Percentiles rank a stretch among this genome's conserved stretches.
Evolutionary conservation across 2,329 filamentous ascomycete species (phyloP).

Genomic region (Cadophora sp.): DNA sequence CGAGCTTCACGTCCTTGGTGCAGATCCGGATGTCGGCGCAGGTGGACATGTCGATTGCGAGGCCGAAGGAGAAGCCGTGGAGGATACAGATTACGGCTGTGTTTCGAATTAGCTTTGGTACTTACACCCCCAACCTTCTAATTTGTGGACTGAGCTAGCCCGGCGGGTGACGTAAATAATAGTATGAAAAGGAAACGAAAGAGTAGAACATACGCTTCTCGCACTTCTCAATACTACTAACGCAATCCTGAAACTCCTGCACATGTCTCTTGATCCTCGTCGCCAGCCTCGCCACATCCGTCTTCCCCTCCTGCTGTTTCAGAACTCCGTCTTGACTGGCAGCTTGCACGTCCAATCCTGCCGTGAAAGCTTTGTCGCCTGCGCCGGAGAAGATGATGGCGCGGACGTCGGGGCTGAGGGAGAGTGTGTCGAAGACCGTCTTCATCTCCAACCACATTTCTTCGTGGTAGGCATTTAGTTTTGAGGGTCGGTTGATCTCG

Average conservation of each 20-base stretch:
- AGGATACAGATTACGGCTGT: conserved; percentile 81
- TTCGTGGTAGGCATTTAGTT: conserved; percentile 87
- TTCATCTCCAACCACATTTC: conserved; percentile 87
- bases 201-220: conserved; percentile 73
- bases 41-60: conserved; percentile 77
- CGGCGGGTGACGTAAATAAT: background rate
- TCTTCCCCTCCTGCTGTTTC: conserved; percentile 39
- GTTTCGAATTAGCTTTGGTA: background rate
- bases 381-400: conserved; percentile 81
- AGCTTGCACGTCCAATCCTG: conserved; percentile 83
- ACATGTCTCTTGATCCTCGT: conserved; percentile 71
- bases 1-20: conserved; percentile 63
- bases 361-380: conserved; percentile 83
- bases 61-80: conserved; percentile 78
- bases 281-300: conserved; percentile 71
- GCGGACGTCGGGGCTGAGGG: conserved; percentile 74
- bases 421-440: conserved; percentile 74
- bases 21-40: conserved; percentile 75
- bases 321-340: conserved; percentile 61
- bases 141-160: background rate
- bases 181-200: background rate
- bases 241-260: conserved; percentile 78
- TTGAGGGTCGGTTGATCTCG: conserved; percentile 85
- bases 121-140: background rate
- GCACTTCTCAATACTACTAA: conserved; percentile 80